Evolutionary conservation across 2,329 filamentous ascomycete genomes (phyloP).

Genomic region (Colletotrichum brevisporum): DNA sequence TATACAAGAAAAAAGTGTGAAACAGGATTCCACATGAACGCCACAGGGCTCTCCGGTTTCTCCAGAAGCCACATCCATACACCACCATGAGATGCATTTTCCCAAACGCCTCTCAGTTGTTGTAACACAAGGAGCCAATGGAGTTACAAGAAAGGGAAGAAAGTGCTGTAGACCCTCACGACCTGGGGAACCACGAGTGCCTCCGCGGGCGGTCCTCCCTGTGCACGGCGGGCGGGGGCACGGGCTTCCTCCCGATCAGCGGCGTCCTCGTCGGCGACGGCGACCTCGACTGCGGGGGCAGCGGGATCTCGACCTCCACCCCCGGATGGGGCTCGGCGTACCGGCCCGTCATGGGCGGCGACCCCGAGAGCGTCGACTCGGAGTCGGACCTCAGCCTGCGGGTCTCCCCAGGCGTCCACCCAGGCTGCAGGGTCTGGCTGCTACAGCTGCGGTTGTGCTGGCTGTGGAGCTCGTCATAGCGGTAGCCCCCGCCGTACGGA

Average conservation of each 20-base stretch:
- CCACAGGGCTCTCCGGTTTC: too few relatives aligned
- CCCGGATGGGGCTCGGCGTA: constrained; percentile 27
- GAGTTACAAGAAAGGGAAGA: not conserved
- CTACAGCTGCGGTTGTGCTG: not conserved
- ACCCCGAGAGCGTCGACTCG: constrained; percentile 14
- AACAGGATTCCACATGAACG: too few relatives aligned
- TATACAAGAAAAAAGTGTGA: not conserved
- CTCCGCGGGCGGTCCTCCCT: not conserved
- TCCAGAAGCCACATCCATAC: not conserved
- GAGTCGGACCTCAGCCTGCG: constrained; percentile 24
- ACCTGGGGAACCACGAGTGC: not conserved
- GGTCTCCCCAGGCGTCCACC: constrained; percentile 3
- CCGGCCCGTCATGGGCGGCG: not conserved
- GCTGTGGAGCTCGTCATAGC: constrained; percentile 6
- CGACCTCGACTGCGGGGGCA: constrained; percentile 27
- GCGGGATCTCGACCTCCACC: constrained; percentile 28
- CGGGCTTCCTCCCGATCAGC: constrained; percentile 5
- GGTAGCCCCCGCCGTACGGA: not conserved
- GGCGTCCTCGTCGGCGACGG: constrained; percentile 20
- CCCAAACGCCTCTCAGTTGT: not conserved
- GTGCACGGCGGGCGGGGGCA: constrained; percentile 8
- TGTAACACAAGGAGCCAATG: too few relatives aligned
- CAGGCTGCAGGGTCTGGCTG: not conserved
- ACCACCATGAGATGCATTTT: not conserved
- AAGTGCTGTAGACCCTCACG: not conserved